Evolutionary conservation across 2,329 filamentous ascomycete genomes (phyloP), one percentile per base, ranked within the genome.

Genomic region (Claviceps digitariae): DNA sequence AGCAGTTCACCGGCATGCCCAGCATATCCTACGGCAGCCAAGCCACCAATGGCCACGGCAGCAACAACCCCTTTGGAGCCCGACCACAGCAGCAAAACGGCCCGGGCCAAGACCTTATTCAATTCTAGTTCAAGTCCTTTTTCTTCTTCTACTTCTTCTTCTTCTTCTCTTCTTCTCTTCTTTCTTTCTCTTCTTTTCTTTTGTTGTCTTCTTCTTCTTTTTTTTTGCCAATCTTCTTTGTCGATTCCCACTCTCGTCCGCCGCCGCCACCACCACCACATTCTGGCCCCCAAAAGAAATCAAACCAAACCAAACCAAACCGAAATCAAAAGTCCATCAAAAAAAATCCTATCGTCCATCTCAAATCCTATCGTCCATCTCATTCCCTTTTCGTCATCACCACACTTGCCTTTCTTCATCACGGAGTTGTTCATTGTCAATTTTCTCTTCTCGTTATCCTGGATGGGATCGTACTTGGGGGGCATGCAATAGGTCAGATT

Each of bases 1-100:
- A 83, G 56, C 89, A 94, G 66, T 93, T 85, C 62, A 95, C 88
- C 0, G 89, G 89, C 41, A 81, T 84, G 78, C 83, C 83, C 29
- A 74, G 73, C 34, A 70, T 79, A 29, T 75, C 72, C 47, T 84
- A 84, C 57, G 72, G 73, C 17, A 57, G 61, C 31, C 71, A 72
- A 55, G 75, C 76, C 15, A 80, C 79, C 8, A 78, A 77, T 57
- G 75, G 78, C 25, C 72, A 72, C 53, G 66, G 65, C 52, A 72
- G 64, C 56, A 75, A 69, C 65, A 84, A 84, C 59, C 81, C 81
- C 0, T 84, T 83, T 61, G 77, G 75, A n/a, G 64, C 60, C 17
- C 63, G 72, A 59, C 67, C 71, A 56, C 74, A 75, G 56, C 77
- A 77, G 61, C 71, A 74, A 57, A 69, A 72, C 55, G 67, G 68